Conservation (phyloP, 1,139 yeast species). For the Yarrowia galli region DNA sequence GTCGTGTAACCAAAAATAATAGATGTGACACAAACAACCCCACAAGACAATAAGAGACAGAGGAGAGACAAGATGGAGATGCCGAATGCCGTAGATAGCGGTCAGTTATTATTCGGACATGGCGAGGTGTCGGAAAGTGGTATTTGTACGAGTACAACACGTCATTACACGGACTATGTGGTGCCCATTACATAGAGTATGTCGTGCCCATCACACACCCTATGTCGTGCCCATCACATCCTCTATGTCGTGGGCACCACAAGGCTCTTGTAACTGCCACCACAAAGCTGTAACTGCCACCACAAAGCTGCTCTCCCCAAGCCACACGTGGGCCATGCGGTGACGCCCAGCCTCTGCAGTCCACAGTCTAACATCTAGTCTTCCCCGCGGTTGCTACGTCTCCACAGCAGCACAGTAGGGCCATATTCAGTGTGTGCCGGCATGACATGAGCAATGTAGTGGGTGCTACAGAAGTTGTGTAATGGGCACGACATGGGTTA, state of each 20-base stretch:
- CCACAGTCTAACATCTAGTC: slow-evolving; percentile 1
- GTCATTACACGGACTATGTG: not conserved
- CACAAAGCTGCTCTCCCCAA: too few relatives aligned
- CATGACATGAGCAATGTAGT: too few relatives aligned
- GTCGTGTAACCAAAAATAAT: not conserved
- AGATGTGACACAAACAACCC: too few relatives aligned
- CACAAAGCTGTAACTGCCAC: not conserved
- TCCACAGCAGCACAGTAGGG: too few relatives aligned
- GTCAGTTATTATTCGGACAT: slow-evolving; percentile 1
- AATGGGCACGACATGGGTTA: too few relatives aligned
- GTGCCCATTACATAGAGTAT: not conserved
- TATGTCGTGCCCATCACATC: not conserved
- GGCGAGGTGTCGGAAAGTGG: not conserved
- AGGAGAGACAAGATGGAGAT: not conserved
- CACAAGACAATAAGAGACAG: too few relatives aligned
- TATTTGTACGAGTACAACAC: not conserved
- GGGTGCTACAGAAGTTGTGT: too few relatives aligned
- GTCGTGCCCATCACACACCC: not conserved
- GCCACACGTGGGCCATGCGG: not conserved
- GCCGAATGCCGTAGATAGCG: slow-evolving; percentile 3
- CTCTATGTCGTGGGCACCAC: not conserved
- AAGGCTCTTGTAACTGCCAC: not conserved
- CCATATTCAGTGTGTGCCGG: too few relatives aligned
- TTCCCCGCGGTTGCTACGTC: slow-evolving; percentile 4
- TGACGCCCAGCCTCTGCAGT: slow-evolving; percentile 2